Evolutionary conservation across 495 filamentous ascomycete genomes (phyloP).

Genomic region (Amphirosellinia nigrospora): DNA sequence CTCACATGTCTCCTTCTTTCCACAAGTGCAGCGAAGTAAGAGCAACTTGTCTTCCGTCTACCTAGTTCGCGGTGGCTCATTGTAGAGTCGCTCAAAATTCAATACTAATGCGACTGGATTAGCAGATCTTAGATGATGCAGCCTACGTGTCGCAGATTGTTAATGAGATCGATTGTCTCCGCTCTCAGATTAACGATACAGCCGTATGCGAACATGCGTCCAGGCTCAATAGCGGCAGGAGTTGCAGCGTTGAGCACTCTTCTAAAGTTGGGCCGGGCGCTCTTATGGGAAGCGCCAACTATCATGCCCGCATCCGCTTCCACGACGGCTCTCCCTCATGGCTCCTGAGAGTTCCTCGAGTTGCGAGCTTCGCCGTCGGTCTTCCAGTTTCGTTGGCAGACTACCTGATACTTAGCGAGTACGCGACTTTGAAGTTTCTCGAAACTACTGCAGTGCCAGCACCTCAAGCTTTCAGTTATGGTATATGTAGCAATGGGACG

Average conservation of each 20-base stretch:
- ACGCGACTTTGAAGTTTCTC: slow-evolving; percentile 42
- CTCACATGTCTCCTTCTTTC: slow-evolving; percentile 21
- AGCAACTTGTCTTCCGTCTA: slow-evolving; percentile 8
- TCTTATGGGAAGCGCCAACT: slow-evolving; percentile 25
- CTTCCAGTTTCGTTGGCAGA: slow-evolving; percentile 25
- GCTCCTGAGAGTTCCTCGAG: slow-evolving; percentile 22
- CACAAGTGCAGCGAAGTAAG: slow-evolving; percentile 18
- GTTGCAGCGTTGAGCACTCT: slow-evolving; percentile 23
- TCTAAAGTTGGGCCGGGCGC: slow-evolving; percentile 17
- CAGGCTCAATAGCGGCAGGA: slow-evolving; percentile 10
- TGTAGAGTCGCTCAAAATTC: background rate
- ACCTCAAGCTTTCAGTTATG: slow-evolving; percentile 26
- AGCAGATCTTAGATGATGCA: slow-evolving; percentile 22
- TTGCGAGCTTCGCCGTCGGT: slow-evolving; percentile 23
- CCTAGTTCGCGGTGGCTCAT: slow-evolving; percentile 5
- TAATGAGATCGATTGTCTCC: slow-evolving; percentile 19
- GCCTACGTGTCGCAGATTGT: slow-evolving; percentile 17
- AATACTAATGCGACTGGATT: slow-evolving; percentile 17
- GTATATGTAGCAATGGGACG: slow-evolving; percentile 26
- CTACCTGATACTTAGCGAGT: slow-evolving; percentile 40
- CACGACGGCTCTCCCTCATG: slow-evolving; percentile 20
- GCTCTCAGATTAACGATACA: slow-evolving; percentile 21
- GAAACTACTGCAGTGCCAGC: slow-evolving; percentile 42
- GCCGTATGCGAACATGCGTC: slow-evolving; percentile 22
- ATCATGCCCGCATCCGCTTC: slow-evolving; percentile 26